A percentile compares a stretch with the other conserved stretches of the same genome.
phyloP scores from a whole-genome alignment of 225 moss, liverwort and hornwort species.

The Anthoceros angustus region DNA sequence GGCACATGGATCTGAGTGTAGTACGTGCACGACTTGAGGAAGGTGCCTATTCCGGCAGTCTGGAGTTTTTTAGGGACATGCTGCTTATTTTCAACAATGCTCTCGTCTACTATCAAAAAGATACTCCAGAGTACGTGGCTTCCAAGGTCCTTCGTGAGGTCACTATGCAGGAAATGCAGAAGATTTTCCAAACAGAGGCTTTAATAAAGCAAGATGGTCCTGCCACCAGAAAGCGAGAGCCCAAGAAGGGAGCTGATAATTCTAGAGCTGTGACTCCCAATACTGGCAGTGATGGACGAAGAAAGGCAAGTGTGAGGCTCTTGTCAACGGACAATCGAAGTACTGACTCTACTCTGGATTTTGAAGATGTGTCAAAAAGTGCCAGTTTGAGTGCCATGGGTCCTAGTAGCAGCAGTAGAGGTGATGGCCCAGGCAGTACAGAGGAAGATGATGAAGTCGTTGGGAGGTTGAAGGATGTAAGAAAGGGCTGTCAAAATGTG shows the following conservation, averaged over 20 bases:
- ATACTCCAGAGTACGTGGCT: slow-evolving; percentile 39
- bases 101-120: slow-evolving; percentile 43
- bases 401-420: slow-evolving; percentile 11
- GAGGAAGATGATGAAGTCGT: slow-evolving; percentile 17
- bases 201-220: slow-evolving; percentile 64
- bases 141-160: slow-evolving; percentile 43
- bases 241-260: slow-evolving; percentile 27
- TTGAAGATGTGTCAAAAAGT: slow-evolving; percentile 14
- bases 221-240: slow-evolving; percentile 61
- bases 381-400: slow-evolving; percentile 1
- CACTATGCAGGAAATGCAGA: slow-evolving; percentile 50
- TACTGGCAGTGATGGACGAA: slow-evolving; percentile 8
- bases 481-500: slow-evolving; percentile 10
- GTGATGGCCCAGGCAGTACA: slow-evolving; percentile 10
- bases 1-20: slow-evolving; percentile 61
- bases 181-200: slow-evolving; percentile 52
- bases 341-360: slow-evolving; percentile 12
- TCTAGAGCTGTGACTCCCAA: slow-evolving; percentile 10
- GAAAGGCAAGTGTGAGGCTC: slow-evolving; percentile 10
- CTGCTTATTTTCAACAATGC: slow-evolving; percentile 77
- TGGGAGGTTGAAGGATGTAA: slow-evolving; percentile 10
- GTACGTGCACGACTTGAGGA: slow-evolving; percentile 68
- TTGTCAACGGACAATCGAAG: slow-evolving; percentile 7
- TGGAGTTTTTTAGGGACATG: slow-evolving; percentile 74
- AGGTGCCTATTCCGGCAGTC: slow-evolving; percentile 63